phyloP scores from a whole-genome alignment of 2,329 filamentous ascomycete species.

The Epicoccum nigrum region DNA sequence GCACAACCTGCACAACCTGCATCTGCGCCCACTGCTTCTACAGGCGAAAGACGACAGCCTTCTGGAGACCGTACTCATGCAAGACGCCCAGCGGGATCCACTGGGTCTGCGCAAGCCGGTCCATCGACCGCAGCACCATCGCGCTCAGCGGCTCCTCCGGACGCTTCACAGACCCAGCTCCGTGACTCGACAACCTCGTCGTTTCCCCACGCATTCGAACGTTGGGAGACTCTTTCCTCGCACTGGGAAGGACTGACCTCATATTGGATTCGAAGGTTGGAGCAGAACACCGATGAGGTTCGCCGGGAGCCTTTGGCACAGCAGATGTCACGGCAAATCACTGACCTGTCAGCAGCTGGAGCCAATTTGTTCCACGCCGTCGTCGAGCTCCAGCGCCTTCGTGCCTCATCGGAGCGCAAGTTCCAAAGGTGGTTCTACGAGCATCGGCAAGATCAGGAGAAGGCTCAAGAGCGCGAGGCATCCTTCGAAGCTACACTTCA shows the following conservation, averaged over 20 bases:
- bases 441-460: conserved; percentile 85
- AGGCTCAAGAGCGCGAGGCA: conserved; percentile 79
- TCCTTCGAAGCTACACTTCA: conserved; percentile 78
- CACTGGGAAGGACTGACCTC: conserved; percentile 98
- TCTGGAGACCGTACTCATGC: conserved; percentile 36
- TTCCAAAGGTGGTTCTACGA: conserved; percentile 99
- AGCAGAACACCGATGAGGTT: conserved; percentile 87
- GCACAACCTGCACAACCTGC: conserved; percentile 27
- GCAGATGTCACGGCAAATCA: conserved; percentile 91
- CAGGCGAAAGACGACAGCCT: conserved; percentile 39
- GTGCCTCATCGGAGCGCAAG: conserved; percentile 94
- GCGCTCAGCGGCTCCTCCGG: conserved; percentile 29
- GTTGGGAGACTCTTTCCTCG: conserved; percentile 95
- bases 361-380: conserved; percentile 98
- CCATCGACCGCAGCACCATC: conserved; percentile 31
- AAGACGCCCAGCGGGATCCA: conserved; percentile 35
- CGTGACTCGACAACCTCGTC: conserved; percentile 60
- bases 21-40: conserved; percentile 16
- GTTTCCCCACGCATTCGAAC: conserved; percentile 95
- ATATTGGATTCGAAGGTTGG: conserved; percentile 93
- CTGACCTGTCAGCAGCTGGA: conserved; percentile 93
- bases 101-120: conserved; percentile 41
- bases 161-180: conserved; percentile 33
- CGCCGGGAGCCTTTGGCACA: conserved; percentile 81
- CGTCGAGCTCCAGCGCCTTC: conserved; percentile 89